Percentiles rank a stretch among this genome's conserved stretches.
Conservation (phyloP, 1,139 yeast species). For the Eremothecium coryli region DNA sequence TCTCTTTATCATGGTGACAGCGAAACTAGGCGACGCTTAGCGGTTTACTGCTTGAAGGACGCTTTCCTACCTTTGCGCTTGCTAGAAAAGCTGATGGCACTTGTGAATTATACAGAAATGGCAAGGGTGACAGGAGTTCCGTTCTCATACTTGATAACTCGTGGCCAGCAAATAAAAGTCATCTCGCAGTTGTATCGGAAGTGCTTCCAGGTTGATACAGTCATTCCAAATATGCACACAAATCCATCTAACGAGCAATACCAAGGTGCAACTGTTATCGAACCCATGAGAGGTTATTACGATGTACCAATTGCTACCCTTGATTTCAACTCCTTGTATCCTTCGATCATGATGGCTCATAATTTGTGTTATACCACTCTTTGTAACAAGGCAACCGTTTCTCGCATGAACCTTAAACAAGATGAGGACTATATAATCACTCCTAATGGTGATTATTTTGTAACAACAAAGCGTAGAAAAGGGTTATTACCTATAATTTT, state of each 20-base stretch:
- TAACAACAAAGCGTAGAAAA: conserved; percentile 57
- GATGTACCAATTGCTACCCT: conserved; percentile 96
- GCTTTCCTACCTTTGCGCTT: conserved; percentile 85
- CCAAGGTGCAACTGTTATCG: conserved; percentile 99
- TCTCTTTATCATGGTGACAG: conserved; percentile 86
- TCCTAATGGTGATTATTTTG: conserved; percentile 90
- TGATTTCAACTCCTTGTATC: conserved; percentile 96
- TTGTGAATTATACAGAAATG: conserved; percentile 97
- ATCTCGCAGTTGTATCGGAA: conserved; percentile 90
- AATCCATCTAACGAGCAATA: conserved; percentile 84
- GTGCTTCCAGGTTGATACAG: conserved; percentile 74
- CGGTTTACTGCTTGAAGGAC: conserved; percentile 95
- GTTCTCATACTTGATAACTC: conserved; percentile 71
- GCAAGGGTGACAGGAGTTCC: conserved; percentile 99
- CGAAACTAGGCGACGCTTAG: conserved; percentile 88
- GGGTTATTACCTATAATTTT: conserved; percentile 91
- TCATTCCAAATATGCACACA: conserved; percentile 81
- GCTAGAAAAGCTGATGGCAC: conserved; percentile 87
- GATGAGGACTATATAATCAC: conserved; percentile 75
- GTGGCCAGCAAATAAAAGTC: conserved; percentile 98
- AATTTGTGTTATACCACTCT: conserved; percentile 92
- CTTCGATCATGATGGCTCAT: conserved; percentile 99
- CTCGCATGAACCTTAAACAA: conserved; percentile 51
- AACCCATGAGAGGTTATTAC: conserved; percentile 90
- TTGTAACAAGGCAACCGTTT: conserved; percentile 59